Conservation (phyloP, 2,329 filamentous ascomycete species). For the Alternaria sp. region DNA sequence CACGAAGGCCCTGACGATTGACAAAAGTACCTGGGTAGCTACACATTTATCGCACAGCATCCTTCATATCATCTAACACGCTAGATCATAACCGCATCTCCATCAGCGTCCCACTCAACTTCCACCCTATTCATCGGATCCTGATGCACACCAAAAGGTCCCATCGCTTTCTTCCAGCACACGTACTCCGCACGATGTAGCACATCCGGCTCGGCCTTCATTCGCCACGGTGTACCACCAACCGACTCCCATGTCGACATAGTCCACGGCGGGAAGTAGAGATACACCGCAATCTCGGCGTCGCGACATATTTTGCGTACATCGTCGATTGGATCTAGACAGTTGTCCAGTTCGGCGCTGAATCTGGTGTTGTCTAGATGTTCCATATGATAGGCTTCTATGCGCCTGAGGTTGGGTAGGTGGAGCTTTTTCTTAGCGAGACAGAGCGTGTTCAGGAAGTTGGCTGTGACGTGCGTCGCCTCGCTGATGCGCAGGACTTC, state of each 20-base stretch:
- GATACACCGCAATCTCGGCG: constrained; percentile 10
- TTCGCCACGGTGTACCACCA: constrained; percentile 13
- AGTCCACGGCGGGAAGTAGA: constrained; percentile 14
- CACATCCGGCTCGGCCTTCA: background rate
- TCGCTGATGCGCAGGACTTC: constrained; percentile 23
- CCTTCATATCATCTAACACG: background rate
- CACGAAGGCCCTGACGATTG: too few species aligned
- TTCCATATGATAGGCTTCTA: constrained; percentile 20
- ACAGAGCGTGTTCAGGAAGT: constrained; percentile 15
- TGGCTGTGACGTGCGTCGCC: background rate
- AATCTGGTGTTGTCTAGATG: background rate
- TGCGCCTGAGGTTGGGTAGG: constrained; percentile 7
- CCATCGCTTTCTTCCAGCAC: background rate
- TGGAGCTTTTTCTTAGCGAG: constrained; percentile 2
- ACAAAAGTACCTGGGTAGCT: background rate
- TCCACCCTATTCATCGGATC: background rate
- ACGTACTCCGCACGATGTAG: background rate
- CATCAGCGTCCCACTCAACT: constrained; percentile 15
- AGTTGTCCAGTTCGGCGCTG: background rate
- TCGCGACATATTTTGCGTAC: background rate
- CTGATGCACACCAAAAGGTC: background rate
- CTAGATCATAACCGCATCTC: constrained; percentile 10
- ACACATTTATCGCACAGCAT: background rate
- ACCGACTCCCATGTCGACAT: constrained; percentile 11
- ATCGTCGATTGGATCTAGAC: background rate